Percentiles rank a stretch among this genome's conserved stretches.
These are phyloP conservation scores for Ceratocystis variospora DNA, from an alignment of 2,329 filamentous ascomycete species.

Conservation along the genomic window DNA sequence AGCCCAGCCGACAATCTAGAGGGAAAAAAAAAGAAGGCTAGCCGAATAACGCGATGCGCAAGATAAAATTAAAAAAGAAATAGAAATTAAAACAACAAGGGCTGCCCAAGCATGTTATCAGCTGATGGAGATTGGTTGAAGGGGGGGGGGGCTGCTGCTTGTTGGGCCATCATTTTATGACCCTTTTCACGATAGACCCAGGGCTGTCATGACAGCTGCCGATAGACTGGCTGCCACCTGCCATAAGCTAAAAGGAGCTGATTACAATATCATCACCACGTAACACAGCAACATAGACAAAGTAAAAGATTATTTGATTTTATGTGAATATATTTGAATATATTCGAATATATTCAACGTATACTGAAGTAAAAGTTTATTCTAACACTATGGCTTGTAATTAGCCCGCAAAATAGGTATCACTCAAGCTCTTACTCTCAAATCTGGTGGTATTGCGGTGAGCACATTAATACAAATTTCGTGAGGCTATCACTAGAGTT, in stretches of 20 bases:
- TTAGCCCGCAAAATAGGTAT: too few species aligned
- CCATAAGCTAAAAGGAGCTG: not conserved
- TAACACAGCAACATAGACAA: not conserved
- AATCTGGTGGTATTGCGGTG: not conserved
- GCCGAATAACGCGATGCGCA: too few species aligned
- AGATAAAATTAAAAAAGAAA: too few species aligned
- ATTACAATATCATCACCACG: not conserved
- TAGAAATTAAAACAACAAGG: not conserved
- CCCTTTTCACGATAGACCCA: not conserved
- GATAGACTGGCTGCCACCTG: not conserved
- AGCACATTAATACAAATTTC: not conserved
- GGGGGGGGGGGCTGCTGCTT: not conserved
- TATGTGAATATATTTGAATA: not conserved
- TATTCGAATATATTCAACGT: not conserved
- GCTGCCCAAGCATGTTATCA: not conserved
- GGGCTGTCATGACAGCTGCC: not conserved
- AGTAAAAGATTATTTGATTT: not conserved
- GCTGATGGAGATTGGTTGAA: not conserved
- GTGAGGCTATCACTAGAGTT: too few species aligned
- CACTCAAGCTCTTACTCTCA: too few species aligned
- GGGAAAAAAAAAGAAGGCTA: not conserved
- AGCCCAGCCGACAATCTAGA: too few species aligned
- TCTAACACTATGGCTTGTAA: too few species aligned
- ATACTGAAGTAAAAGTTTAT: too few species aligned
- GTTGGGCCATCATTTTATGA: not conserved